phyloP scores from a whole-genome alignment of 2,329 filamentous ascomycete species.

The Cucurbitaria berberidis region DNA sequence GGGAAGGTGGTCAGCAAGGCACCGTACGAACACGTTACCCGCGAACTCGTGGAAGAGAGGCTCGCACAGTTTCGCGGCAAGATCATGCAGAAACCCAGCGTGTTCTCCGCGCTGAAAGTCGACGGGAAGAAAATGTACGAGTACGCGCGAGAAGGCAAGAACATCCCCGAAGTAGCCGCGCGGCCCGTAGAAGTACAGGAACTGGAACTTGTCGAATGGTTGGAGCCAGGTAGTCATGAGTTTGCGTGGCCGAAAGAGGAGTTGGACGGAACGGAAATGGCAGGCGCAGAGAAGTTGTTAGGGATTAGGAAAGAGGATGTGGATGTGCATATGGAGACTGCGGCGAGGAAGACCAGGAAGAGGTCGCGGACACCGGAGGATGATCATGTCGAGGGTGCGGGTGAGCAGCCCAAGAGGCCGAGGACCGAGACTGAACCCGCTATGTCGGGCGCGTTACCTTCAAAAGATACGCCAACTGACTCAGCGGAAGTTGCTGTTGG shows the following conservation, averaged over 20 bases:
- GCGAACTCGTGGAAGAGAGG: constrained; percentile 76
- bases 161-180: constrained; percentile 84
- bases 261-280: constrained; percentile 75
- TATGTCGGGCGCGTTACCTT: constrained; percentile 43
- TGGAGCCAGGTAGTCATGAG: constrained; percentile 79
- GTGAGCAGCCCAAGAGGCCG: constrained; percentile 30
- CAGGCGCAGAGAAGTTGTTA: constrained; percentile 72
- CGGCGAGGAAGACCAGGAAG: constrained; percentile 38
- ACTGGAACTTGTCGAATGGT: constrained; percentile 82
- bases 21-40: constrained; percentile 81
- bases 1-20: constrained; percentile 82
- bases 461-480: constrained; percentile 10
- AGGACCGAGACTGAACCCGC: constrained; percentile 37
- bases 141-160: constrained; percentile 88
- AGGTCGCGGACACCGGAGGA: constrained; percentile 25
- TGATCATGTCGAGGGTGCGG: constrained; percentile 17
- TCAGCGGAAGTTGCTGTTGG: constrained; percentile 3
- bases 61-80: constrained; percentile 78
- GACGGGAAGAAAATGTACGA: constrained; percentile 95
- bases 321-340: constrained; percentile 14
- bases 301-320: constrained; percentile 44
- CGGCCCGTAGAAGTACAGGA: constrained; percentile 78
- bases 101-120: constrained; percentile 92
- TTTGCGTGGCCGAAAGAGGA: constrained; percentile 82
- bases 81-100: constrained; percentile 86